Percentiles rank a stretch among this genome's conserved stretches.
Conservation (phyloP, 306 rosid genomes). For the Adenanthera pavonina region DNA sequence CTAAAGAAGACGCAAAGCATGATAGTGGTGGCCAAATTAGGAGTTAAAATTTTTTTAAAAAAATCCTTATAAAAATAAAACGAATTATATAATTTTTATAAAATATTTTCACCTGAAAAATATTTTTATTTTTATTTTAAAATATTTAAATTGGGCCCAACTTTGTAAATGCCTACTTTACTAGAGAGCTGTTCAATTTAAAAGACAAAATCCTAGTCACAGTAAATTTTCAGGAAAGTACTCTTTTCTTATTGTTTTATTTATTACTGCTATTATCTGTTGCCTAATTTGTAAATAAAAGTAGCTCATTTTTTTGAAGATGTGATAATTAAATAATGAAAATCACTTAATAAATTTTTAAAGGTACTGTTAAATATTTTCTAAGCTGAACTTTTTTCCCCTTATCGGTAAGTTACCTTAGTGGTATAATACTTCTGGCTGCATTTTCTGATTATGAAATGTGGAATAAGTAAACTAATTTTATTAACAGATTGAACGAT, state of each 20-base stretch:
- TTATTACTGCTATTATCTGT: neutral
- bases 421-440: too few species aligned
- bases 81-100: too few species aligned
- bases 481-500: too few species aligned
- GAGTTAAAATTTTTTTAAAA: too few species aligned
- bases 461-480: too few species aligned
- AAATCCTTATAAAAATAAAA: too few species aligned
- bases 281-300: neutral
- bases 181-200: neutral
- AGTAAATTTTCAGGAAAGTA: neutral
- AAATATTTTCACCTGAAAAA: neutral
- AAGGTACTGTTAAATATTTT: too few species aligned
- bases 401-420: too few species aligned
- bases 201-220: neutral
- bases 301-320: neutral
- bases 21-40: too few species aligned
- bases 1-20: neutral
- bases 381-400: too few species aligned
- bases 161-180: neutral
- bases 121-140: neutral
- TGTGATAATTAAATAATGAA: neutral
- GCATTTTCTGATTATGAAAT: too few species aligned
- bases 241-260: neutral
- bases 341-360: neutral
- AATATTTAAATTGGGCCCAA: neutral